A percentile compares a stretch with the other conserved stretches of the same genome.
Evolutionary conservation across 768 basidiomycete genomes (phyloP).

Genomic region (Lactarius psammicola): DNA sequence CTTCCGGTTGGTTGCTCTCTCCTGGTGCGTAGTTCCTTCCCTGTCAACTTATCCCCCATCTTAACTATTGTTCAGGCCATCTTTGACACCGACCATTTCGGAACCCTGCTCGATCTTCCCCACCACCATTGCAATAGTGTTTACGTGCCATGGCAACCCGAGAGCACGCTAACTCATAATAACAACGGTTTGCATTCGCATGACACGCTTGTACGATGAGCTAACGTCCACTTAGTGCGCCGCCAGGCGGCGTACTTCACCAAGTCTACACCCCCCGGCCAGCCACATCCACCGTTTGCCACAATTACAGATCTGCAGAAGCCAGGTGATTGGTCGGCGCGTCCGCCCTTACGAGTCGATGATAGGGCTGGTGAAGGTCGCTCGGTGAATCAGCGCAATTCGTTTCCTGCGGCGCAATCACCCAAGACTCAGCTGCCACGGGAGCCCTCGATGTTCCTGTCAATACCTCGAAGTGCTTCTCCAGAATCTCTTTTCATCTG

Average conservation of each 20-base stretch:
- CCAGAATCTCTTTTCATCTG: constrained; percentile 26
- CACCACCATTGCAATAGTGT: constrained; percentile 32
- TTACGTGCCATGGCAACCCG: constrained; percentile 32
- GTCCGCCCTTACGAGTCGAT: neutral
- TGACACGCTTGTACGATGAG: neutral
- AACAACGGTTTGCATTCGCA: constrained; percentile 20
- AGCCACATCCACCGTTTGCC: neutral
- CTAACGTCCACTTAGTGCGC: constrained; percentile 16
- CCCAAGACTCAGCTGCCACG: neutral
- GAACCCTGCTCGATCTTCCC: constrained; percentile 32
- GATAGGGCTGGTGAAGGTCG: neutral
- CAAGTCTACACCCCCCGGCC: neutral
- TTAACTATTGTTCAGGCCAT: constrained; percentile 22
- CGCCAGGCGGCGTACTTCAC: constrained; percentile 6
- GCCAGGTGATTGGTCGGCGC: neutral
- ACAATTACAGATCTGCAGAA: neutral
- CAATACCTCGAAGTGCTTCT: constrained; percentile 24
- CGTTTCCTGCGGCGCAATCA: neutral
- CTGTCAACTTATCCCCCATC: too few relatives aligned
- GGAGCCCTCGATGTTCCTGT: constrained; percentile 4
- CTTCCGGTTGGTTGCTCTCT: constrained; percentile 29
- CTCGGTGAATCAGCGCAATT: neutral
- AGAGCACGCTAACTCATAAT: constrained; percentile 28
- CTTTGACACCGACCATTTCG: constrained; percentile 33
- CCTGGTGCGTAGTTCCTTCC: constrained; percentile 18